Evolutionary conservation across 225 moss, liverwort and hornwort genomes (phyloP).

Genomic region (Pseudisothecium myosuroides): DNA sequence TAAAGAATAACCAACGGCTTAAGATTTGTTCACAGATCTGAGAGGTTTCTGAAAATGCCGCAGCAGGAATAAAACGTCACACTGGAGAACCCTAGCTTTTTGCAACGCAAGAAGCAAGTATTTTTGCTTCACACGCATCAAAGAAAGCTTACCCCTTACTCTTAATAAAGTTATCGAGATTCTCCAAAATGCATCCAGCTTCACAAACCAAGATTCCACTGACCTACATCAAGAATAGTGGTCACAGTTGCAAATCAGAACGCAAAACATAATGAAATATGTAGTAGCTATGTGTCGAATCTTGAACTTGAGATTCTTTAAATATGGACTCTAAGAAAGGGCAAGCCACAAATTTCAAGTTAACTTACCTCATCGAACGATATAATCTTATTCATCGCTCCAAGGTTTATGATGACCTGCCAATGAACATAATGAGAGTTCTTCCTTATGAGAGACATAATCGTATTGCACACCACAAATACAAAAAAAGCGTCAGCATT

Average conservation of each 20-base stretch:
- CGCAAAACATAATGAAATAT: neutral
- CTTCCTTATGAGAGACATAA: neutral
- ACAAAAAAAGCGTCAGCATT: neutral
- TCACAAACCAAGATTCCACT: conserved; percentile 93
- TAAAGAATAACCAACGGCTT: neutral
- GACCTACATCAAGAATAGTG: conserved; percentile 37
- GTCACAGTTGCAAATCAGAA: conserved; percentile 6
- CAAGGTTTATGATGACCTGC: conserved; percentile 80
- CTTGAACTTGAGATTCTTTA: neutral
- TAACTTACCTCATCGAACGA: conserved; percentile 75
- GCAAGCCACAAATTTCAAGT: neutral
- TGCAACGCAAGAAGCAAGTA: neutral
- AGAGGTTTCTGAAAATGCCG: neutral
- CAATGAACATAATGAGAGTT: neutral
- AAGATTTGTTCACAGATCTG: neutral
- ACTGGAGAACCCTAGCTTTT: neutral
- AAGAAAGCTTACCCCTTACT: conserved; percentile 53
- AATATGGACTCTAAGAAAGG: neutral
- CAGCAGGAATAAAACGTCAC: neutral
- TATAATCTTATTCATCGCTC: conserved; percentile 75
- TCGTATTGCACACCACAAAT: neutral
- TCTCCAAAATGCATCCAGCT: conserved; percentile 97
- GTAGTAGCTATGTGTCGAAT: neutral
- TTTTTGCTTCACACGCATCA: neutral
- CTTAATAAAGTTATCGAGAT: conserved; percentile 59